Evolutionary conservation across 179 eudicot species (phyloP).

Genomic region (Monotropa hypopitys): DNA sequence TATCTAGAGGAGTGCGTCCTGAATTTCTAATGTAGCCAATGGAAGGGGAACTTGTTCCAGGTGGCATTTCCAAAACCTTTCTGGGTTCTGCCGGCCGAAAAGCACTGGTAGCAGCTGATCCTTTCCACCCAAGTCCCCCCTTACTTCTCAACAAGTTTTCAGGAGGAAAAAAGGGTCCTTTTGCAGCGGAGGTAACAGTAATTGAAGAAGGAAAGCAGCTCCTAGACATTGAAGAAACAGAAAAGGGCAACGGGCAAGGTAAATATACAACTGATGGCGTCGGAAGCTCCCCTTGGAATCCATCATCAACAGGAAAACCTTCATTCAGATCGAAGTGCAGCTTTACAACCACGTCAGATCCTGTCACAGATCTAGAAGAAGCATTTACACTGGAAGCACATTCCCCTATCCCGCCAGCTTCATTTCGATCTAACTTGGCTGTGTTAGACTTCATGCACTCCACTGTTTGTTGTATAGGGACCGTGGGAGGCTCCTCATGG

Average conservation of each 20-base stretch:
- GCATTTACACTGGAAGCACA: constrained; percentile 13
- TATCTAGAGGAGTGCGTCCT: constrained; percentile 35
- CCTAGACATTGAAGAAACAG: constrained; percentile 25
- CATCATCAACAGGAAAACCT: constrained; percentile 69
- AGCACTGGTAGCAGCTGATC: constrained; percentile 91
- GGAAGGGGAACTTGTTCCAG: constrained; percentile 11
- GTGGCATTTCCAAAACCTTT: constrained; percentile 34
- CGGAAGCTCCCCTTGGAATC: constrained; percentile 34
- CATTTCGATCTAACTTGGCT: constrained; percentile 8
- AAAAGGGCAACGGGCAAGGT: constrained; percentile 24
- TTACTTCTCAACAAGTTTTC: constrained; percentile 48
- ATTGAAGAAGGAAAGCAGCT: constrained; percentile 35
- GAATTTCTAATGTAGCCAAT: constrained; percentile 32
- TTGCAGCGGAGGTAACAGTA: constrained; percentile 70
- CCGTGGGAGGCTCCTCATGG: constrained; percentile 14
- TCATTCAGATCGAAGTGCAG: constrained; percentile 84
- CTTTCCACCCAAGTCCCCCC: constrained; percentile 73
- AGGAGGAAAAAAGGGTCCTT: constrained; percentile 59
- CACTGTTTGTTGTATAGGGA: constrained; percentile 17
- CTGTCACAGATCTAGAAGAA: constrained; percentile 19
- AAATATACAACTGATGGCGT: constrained; percentile 14
- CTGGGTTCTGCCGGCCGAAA: constrained; percentile 93
- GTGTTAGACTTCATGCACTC: constrained; percentile 7
- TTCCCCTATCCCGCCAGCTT: constrained; percentile 18
- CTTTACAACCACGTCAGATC: constrained; percentile 28